Evolutionary conservation across 495 filamentous ascomycete species (phyloP), one percentile per base, ranked within the genome.

Genomic region (Penicillium antarcticum): DNA sequence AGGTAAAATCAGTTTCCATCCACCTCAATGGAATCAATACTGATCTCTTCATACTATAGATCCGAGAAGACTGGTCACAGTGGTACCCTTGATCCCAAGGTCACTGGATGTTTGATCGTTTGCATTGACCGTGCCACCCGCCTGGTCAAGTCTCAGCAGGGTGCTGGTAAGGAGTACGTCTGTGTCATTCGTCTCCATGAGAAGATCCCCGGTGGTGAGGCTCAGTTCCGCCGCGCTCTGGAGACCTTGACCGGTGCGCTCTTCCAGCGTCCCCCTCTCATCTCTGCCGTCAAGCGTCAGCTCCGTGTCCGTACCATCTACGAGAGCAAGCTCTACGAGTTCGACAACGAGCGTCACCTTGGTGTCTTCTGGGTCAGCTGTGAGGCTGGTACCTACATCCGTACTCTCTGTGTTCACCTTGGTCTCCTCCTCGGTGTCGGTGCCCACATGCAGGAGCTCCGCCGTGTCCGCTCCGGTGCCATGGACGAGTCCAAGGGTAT

Each of bases 351-450:
- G 49, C 84, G 94, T 53, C 89, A 97, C 65, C 81, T 98, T n/a
- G 95, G 87, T 69, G 91, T 97, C 29, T 98, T 98, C 82, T 97
- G 94, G 94, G 95, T 97, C 51, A 92, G 88, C 71, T 98, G 94
- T 69, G 94, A 98, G 72, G 94, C 94, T 53, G 94, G 94, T 63
- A 97, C 94, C 29, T 98, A 98, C 65, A 97, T 98, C 67, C 87
- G 94, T 72, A 97, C 95, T 11, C 83, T 98, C 17, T 98, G 94
- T 74, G 94, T 97, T 33, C 94, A 98, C 74, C 72, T 98, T 56
- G 94, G 94, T 52, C 78, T 97, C 51, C 70, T 98, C 45, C 80
- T 97, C 36, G 94, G 94, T 61, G 91, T 96, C 37, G 94, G 95
- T 56, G 94, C 88, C 10, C 94, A 98, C 72, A 98, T 98, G 94